Percentiles rank a stretch among this genome's conserved stretches.
phyloP scores from a whole-genome alignment of 768 basidiomycete genomes.

The Russula griseocarnosa region DNA sequence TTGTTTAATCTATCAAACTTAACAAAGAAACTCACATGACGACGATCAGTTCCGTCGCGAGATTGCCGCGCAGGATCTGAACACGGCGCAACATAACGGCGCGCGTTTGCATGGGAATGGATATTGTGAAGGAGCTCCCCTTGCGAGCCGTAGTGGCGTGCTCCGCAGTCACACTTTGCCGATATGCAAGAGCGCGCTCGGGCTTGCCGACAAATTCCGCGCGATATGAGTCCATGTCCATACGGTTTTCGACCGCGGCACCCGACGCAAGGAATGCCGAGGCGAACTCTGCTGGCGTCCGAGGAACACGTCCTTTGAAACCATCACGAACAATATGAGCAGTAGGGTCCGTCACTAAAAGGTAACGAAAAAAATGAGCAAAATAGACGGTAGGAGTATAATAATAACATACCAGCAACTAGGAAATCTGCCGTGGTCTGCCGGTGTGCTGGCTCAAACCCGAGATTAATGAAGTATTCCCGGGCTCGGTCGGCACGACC shows the following conservation, averaged over 20 bases:
- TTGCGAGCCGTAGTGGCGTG: slow-evolving; percentile 45
- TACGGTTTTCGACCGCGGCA: slow-evolving; percentile 41
- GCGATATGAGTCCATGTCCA: slow-evolving; percentile 47
- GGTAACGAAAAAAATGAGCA: background rate
- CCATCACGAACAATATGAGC: slow-evolving; percentile 50
- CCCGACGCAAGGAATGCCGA: slow-evolving; percentile 36
- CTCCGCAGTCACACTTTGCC: slow-evolving; percentile 47
- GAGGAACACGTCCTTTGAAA: slow-evolving; percentile 42
- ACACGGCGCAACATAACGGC: slow-evolving; percentile 38
- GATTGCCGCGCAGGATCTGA: slow-evolving; percentile 37
- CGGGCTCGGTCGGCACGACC: slow-evolving; percentile 62
- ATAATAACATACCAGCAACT: slow-evolving; percentile 37
- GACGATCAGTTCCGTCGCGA: slow-evolving; percentile 33
- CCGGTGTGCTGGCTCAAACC: slow-evolving; percentile 49
- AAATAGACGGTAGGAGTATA: background rate
- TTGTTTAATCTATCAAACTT: too few relatives aligned
- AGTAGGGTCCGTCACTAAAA: slow-evolving; percentile 53
- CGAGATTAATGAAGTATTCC: slow-evolving; percentile 70
- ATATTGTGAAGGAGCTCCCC: slow-evolving; percentile 38
- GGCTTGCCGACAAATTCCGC: slow-evolving; percentile 43
- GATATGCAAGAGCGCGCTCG: slow-evolving; percentile 44
- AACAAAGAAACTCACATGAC: slow-evolving; percentile 27
- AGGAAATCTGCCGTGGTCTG: slow-evolving; percentile 62
- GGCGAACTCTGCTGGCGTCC: slow-evolving; percentile 56
- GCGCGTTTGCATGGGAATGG: slow-evolving; percentile 37